Percentiles rank a stretch among this genome's conserved stretches.
These are phyloP conservation scores for Huntiella bhutanensis DNA, from an alignment of 2,329 filamentous ascomycete genomes.

Conservation along the genomic window DNA sequence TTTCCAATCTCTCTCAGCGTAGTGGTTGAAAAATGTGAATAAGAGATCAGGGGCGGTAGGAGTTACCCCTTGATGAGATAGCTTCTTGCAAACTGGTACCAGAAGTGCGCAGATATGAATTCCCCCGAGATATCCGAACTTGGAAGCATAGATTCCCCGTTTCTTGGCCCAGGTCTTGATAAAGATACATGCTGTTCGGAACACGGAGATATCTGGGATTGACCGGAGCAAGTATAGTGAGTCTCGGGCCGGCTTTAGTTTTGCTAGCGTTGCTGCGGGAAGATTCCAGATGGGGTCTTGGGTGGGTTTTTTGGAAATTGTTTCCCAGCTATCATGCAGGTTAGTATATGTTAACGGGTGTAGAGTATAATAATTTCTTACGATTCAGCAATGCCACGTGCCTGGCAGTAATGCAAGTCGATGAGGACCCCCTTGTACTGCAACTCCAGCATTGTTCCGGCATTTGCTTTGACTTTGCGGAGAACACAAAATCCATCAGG, in stretches of 20 bases:
- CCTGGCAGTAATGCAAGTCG: constrained; percentile 48
- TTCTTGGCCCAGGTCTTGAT: constrained; percentile 43
- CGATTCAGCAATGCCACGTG: constrained; percentile 33
- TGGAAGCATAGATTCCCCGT: constrained; percentile 44
- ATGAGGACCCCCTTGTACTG: constrained; percentile 37
- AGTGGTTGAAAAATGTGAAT: constrained; percentile 42
- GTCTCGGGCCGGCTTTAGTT: constrained; percentile 46
- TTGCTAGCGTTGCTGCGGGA: constrained; percentile 34
- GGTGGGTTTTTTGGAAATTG: constrained; percentile 27
- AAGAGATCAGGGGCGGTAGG: constrained; percentile 33
- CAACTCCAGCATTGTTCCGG: constrained; percentile 46
- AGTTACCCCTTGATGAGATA: constrained; percentile 20
- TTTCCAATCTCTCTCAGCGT: constrained; percentile 41
- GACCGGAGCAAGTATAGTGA: constrained; percentile 39
- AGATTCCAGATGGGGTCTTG: constrained; percentile 36
- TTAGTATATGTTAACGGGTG: constrained; percentile 4
- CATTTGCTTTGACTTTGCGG: constrained; percentile 36
- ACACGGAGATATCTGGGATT: constrained; percentile 38
- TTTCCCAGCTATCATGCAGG: constrained; percentile 22
- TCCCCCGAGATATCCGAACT: constrained; percentile 45
- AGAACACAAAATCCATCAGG: constrained; percentile 28
- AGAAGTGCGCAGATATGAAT: constrained; percentile 46
- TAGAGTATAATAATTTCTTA: constrained; percentile 12
- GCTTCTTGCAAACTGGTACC: constrained; percentile 37
- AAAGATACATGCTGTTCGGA: constrained; percentile 37